Conservation (phyloP, 2,329 filamentous ascomycete species). For the Sarocladium oryzae region DNA sequence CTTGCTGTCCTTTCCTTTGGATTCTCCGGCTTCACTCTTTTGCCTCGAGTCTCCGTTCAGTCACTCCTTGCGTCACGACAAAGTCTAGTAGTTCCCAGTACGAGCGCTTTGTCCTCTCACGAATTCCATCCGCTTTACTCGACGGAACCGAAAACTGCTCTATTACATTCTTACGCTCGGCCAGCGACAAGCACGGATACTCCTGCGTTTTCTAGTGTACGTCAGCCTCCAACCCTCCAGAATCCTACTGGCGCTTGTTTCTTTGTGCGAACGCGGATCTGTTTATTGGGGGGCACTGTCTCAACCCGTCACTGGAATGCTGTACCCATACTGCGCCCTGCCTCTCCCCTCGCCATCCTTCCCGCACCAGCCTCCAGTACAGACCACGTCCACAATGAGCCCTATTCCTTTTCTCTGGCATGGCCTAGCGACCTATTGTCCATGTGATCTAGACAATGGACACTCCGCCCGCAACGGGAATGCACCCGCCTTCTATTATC, state of each 20-base stretch:
- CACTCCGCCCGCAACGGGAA: not conserved
- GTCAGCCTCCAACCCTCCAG: not conserved
- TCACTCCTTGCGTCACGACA: slow-evolving; percentile 14
- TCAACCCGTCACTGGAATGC: slow-evolving; percentile 5
- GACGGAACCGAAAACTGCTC: not conserved
- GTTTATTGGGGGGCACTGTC: slow-evolving; percentile 5
- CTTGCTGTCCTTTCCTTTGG: slow-evolving; percentile 18
- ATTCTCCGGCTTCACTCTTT: slow-evolving; percentile 37
- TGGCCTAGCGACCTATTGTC: not conserved
- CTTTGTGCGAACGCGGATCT: not conserved
- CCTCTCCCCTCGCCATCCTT: not conserved
- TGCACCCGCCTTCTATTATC: slow-evolving; percentile 2
- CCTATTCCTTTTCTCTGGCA: not conserved
- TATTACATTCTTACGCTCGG: slow-evolving; percentile 7
- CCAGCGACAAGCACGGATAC: not conserved
- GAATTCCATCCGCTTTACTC: not conserved
- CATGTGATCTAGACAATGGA: not conserved
- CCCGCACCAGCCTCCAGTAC: not conserved
- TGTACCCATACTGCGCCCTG: not conserved
- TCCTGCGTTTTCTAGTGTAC: slow-evolving; percentile 2
- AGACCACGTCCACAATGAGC: not conserved
- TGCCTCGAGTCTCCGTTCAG: slow-evolving; percentile 32
- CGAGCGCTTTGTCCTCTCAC: not conserved
- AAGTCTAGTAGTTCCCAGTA: not conserved
- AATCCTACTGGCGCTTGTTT: not conserved